Evolutionary conservation across 768 basidiomycete genomes (phyloP), one percentile per base, ranked within the genome.

Genomic region (Suillus weaverae): DNA sequence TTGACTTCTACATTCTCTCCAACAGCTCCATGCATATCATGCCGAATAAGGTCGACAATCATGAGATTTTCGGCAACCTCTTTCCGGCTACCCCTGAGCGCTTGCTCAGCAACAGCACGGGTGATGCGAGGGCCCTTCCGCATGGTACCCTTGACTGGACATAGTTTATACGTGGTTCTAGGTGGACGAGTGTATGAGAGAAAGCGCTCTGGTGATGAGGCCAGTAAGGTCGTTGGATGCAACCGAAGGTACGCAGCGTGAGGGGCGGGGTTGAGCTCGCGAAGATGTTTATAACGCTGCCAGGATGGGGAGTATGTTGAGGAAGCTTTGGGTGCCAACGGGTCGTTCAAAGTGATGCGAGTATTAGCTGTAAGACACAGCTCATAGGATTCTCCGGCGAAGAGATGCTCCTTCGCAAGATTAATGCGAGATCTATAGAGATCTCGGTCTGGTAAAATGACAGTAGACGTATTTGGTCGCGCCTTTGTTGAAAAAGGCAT

Each of bases 31-130:
- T 96, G 88, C 39, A 99, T 80, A 77, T 99, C 96, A 68, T 97
- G 92, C 39, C 95, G 87, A 70, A 97, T 97, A 56, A 99, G 86
- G 74, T 98, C 96, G 32, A 97, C 96, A 67, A 99, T 97, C 96
- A 99, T 98, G 63, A 99, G 77, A 73, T 99, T 99, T 80, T 98
- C 96, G 0, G 95, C 96, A 2, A 96, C 87, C 76, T 99, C 96
- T 74, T 99, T 99, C 50, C 79, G 81, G 74, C 85, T 90, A 6
- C 89, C 88, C 16, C 80, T 81, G 63, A 91, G 76, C 16, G 83
- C 74, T 75, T 87, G 69, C 70, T 90, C 87, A n/a, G 89, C 89
- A 56, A 86, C 83, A 62, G 83, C 85, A 33, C 86, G 86, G 20
- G 84, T 89, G 64, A 89, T 81, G 9, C 80, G 81, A 8, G 88